Evolutionary conservation across 352 stramenopile species (phyloP).

Genomic region (Stramenopiles sp.): DNA sequence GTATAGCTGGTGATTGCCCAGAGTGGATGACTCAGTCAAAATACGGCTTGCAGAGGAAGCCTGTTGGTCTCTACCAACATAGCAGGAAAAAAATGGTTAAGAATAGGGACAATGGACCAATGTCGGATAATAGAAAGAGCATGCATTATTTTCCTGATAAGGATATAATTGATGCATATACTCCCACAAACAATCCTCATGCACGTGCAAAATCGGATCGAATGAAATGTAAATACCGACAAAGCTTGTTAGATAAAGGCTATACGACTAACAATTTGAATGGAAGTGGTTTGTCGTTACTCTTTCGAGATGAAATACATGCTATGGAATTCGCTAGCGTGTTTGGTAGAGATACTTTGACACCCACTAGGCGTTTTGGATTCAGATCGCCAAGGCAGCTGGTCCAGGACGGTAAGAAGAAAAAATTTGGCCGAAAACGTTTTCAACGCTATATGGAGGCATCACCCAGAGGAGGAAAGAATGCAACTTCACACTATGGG

Average conservation of each 20-base stretch:
- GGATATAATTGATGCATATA: background rate
- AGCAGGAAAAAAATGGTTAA: background rate
- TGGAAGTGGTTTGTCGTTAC: background rate
- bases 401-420: background rate
- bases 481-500: background rate
- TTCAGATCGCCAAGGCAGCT: background rate
- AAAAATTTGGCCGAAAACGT: background rate
- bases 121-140: background rate
- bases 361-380: background rate
- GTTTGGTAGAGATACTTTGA: background rate
- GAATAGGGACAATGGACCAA: background rate
- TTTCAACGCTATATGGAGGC: background rate
- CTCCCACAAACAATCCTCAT: background rate
- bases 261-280: background rate
- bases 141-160: background rate
- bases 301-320: slow-evolving; percentile 5
- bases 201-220: background rate
- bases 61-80: background rate
- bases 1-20: background rate
- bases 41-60: background rate
- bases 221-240: background rate
- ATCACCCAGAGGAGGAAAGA: background rate
- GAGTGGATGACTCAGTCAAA: background rate
- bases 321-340: background rate
- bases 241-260: background rate